Evolutionary conservation across 2,329 filamentous ascomycete genomes (phyloP).

Genomic region (Neonectria faginata): DNA sequence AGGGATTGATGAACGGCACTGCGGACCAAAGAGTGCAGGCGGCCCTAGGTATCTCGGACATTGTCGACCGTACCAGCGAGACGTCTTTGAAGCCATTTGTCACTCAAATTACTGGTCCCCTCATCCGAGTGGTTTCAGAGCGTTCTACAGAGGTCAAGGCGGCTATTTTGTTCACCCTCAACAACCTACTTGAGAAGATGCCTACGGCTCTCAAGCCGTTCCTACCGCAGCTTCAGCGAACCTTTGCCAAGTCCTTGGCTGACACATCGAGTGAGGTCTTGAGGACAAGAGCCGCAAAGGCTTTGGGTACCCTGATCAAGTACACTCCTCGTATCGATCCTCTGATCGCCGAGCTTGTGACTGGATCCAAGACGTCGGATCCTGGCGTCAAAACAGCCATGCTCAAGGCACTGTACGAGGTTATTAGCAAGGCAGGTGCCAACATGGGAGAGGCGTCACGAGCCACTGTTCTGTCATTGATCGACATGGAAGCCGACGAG

Average conservation of each 20-base stretch:
- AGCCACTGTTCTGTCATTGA: conserved; percentile 85
- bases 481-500: conserved; percentile 85
- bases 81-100: conserved; percentile 93
- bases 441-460: conserved; percentile 96
- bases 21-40: conserved; percentile 91
- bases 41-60: conserved; percentile 93
- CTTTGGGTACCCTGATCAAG: conserved; percentile 93
- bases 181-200: conserved; percentile 96
- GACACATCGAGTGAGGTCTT: conserved; percentile 92
- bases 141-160: conserved; percentile 96
- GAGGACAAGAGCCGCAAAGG: conserved; percentile 89
- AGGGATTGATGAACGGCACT: conserved; percentile 96
- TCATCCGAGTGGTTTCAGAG: conserved; percentile 98
- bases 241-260: conserved; percentile 94
- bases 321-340: conserved; percentile 96
- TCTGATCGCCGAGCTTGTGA: conserved; percentile 89
- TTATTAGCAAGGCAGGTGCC: conserved; percentile 91
- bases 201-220: conserved; percentile 95
- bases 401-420: conserved; percentile 96
- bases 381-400: conserved; percentile 91
- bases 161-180: conserved; percentile 92
- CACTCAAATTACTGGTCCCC: conserved; percentile 95
- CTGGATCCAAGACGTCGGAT: conserved; percentile 91
- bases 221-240: conserved; percentile 94
- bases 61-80: conserved; percentile 91